Conservation (phyloP, 108 stramenopile genomes). For the Schizochytrium sp. region DNA sequence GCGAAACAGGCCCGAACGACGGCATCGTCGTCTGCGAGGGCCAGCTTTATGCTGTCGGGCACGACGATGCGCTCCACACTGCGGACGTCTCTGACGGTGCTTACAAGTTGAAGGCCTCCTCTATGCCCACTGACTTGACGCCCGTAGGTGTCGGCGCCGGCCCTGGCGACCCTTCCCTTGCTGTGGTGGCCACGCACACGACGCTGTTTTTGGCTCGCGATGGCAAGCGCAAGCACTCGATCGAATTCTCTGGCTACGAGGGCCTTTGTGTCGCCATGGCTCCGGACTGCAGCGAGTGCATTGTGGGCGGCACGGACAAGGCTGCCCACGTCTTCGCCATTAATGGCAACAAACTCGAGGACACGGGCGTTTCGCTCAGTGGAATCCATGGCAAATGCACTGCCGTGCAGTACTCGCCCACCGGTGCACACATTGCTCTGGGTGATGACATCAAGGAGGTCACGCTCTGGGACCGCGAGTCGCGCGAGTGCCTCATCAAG, state of each 20-base stretch:
- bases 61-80: background rate
- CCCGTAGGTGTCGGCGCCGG: background rate
- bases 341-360: background rate
- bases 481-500: background rate
- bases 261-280: background rate
- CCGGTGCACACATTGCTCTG: background rate
- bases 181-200: background rate
- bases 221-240: background rate
- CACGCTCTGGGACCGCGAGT: conserved; percentile 2
- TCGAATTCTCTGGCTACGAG: background rate
- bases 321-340: background rate
- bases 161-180: background rate
- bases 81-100: background rate
- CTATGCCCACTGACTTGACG: background rate
- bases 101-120: background rate
- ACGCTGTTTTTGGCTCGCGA: background rate
- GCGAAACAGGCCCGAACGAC: background rate
- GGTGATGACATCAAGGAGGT: background rate
- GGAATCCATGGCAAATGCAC: background rate
- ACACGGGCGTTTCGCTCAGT: background rate
- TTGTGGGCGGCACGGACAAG: background rate
- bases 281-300: background rate
- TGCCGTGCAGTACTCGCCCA: background rate
- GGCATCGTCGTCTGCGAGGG: background rate
- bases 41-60: background rate